These are phyloP conservation scores for Penicillium fimorum DNA, from an alignment of 495 filamentous ascomycete genomes.

Conservation along the genomic window DNA sequence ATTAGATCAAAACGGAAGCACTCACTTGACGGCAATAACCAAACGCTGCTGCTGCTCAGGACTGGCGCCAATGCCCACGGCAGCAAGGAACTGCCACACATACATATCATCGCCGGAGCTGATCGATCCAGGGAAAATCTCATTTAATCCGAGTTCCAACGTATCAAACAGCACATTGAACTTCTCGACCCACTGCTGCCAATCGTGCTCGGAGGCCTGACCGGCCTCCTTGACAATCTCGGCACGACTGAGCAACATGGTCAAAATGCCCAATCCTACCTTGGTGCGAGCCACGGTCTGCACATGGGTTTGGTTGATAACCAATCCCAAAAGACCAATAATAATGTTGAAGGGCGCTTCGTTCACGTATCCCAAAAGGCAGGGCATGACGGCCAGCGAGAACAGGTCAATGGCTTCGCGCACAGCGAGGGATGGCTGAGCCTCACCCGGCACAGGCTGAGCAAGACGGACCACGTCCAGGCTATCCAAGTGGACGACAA, in stretches of 20 bases:
- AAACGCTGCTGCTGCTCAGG: slow-evolving; percentile 91
- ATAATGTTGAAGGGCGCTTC: slow-evolving; percentile 89
- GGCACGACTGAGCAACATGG: slow-evolving; percentile 90
- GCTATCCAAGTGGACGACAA: slow-evolving; percentile 87
- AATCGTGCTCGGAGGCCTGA: slow-evolving; percentile 64
- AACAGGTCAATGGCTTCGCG: slow-evolving; percentile 94
- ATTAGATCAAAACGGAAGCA: slow-evolving; percentile 8
- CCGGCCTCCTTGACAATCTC: slow-evolving; percentile 85
- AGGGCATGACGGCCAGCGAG: slow-evolving; percentile 80
- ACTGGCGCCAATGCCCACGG: slow-evolving; percentile 86
- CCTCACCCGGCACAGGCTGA: slow-evolving; percentile 65
- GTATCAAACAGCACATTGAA: slow-evolving; percentile 86
- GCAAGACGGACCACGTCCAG: slow-evolving; percentile 84
- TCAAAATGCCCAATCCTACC: slow-evolving; percentile 84
- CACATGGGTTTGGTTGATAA: slow-evolving; percentile 78
- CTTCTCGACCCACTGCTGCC: slow-evolving; percentile 77
- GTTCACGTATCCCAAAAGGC: slow-evolving; percentile 80
- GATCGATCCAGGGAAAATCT: slow-evolving; percentile 83
- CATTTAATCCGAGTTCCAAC: slow-evolving; percentile 74
- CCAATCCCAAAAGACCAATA: slow-evolving; percentile 79
- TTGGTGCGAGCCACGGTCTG: slow-evolving; percentile 74
- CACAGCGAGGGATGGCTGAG: slow-evolving; percentile 64
- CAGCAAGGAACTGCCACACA: slow-evolving; percentile 96
- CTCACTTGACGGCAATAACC: slow-evolving; percentile 89
- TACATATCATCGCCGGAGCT: slow-evolving; percentile 85